Evolutionary conservation across 768 basidiomycete genomes (phyloP).

Genomic region (Vararia minispora): DNA sequence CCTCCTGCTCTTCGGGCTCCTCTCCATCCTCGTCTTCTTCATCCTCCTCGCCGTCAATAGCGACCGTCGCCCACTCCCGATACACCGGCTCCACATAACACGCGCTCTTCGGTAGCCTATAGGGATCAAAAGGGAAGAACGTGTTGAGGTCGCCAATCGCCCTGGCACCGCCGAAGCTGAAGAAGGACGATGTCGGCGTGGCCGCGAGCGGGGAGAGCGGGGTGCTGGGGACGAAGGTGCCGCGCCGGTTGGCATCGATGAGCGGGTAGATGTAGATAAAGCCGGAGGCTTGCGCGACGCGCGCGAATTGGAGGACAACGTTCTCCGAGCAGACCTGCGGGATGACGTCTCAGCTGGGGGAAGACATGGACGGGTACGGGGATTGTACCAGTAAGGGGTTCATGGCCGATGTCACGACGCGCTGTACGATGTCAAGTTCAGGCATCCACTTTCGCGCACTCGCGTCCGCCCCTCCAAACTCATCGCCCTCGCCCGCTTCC

Average conservation of each 20-base stretch:
- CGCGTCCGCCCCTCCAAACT: conserved; percentile 12
- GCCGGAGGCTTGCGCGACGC: conserved; percentile 77
- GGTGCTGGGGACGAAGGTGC: conserved; percentile 29
- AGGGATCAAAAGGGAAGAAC: conserved; percentile 99
- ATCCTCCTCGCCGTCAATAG: conserved; percentile 55
- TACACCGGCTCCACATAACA: conserved; percentile 76
- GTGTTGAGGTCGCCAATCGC: conserved; percentile 62
- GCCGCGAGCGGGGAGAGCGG: conserved; percentile 4
- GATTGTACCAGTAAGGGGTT: conserved; percentile 78
- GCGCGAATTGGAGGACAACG: conserved; percentile 91
- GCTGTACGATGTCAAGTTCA: conserved; percentile 66
- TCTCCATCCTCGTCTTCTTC: conserved; percentile 58
- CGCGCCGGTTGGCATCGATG: conserved; percentile 77
- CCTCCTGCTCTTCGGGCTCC: conserved; percentile 32
- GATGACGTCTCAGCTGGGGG: background rate
- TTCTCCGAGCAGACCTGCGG: conserved; percentile 76
- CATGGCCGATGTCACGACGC: conserved; percentile 67
- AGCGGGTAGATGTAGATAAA: conserved; percentile 94
- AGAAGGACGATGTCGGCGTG: conserved; percentile 1
- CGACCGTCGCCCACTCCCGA: conserved; percentile 81
- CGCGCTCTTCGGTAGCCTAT: conserved; percentile 72
- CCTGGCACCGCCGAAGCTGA: conserved; percentile 18
- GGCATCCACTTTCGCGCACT: conserved; percentile 67
- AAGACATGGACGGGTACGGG: background rate
- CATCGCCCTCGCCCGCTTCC: conserved; percentile 30